phyloP scores from a whole-genome alignment of 805 yeast species.

The Candida sakaeoensis region DNA sequence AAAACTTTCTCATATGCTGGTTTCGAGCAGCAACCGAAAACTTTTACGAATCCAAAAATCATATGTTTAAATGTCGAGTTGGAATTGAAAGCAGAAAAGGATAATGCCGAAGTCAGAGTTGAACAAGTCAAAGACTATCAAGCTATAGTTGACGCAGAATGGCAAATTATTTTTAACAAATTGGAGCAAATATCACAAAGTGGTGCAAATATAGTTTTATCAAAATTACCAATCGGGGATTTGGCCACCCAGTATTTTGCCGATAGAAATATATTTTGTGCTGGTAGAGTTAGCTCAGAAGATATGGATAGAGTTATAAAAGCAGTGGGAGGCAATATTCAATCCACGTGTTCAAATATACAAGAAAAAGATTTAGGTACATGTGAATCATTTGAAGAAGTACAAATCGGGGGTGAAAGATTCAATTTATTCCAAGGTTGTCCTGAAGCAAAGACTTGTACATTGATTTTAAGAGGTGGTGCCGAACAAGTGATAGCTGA shows the following conservation, averaged over 20 bases:
- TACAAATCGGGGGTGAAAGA: conserved; percentile 94
- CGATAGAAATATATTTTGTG: conserved; percentile 93
- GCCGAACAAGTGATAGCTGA: conserved; percentile 98
- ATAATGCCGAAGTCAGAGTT: conserved; percentile 96
- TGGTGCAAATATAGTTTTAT: conserved; percentile 90
- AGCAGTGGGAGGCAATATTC: conserved; percentile 92
- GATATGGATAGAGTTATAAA: conserved; percentile 89
- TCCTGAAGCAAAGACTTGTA: conserved; percentile 89
- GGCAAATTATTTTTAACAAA: conserved; percentile 88
- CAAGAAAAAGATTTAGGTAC: conserved; percentile 73
- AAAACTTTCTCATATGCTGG: conserved; percentile 98
- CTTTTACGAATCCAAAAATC: conserved; percentile 74
- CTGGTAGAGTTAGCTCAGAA: conserved; percentile 86
- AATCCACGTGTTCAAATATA: conserved; percentile 70
- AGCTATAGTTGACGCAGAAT: conserved; percentile 97
- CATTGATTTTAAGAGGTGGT: conserved; percentile 91
- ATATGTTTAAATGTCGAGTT: conserved; percentile 85
- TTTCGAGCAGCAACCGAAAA: conserved; percentile 96
- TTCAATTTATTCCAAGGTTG: conserved; percentile 92
- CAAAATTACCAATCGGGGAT: conserved; percentile 96
- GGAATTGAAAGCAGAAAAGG: conserved; percentile 97
- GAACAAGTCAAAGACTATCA: conserved; percentile 93
- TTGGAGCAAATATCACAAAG: conserved; percentile 75
- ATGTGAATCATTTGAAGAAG: conserved; percentile 83
- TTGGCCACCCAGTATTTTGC: conserved; percentile 99